Percentiles rank a stretch among this genome's conserved stretches.
phyloP scores from a whole-genome alignment of 768 basidiomycete species.

The Mycena metata region DNA sequence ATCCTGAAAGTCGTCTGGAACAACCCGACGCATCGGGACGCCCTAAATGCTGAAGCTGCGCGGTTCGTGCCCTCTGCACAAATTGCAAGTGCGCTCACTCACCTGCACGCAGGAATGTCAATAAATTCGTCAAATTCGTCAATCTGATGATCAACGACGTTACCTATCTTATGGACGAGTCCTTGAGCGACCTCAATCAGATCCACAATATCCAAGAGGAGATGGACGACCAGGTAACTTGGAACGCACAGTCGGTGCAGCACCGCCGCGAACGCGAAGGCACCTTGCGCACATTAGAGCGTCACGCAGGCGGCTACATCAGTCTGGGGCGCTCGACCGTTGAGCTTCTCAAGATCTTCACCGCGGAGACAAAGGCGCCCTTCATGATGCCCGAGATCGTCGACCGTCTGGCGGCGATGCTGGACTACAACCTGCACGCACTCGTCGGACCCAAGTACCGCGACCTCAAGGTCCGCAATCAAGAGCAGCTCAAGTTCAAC shows the following conservation, averaged over 20 bases:
- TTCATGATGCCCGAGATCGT: slow-evolving; percentile 98
- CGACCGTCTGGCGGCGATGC: slow-evolving; percentile 93
- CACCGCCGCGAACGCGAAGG: slow-evolving; percentile 89
- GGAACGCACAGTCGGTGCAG: slow-evolving; percentile 74
- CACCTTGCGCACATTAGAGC: slow-evolving; percentile 83
- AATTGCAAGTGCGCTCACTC: neutral
- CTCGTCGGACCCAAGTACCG: slow-evolving; percentile 92
- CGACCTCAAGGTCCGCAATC: slow-evolving; percentile 87
- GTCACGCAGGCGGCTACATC: slow-evolving; percentile 87
- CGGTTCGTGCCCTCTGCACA: slow-evolving; percentile 60
- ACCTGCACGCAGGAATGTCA: slow-evolving; percentile 73
- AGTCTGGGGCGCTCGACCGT: slow-evolving; percentile 91
- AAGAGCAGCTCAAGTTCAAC: slow-evolving; percentile 91
- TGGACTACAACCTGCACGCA: slow-evolving; percentile 93
- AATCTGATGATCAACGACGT: slow-evolving; percentile 99
- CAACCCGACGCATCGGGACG: slow-evolving; percentile 89
- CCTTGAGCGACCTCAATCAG: slow-evolving; percentile 87
- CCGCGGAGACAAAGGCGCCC: slow-evolving; percentile 89
- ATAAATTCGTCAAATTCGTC: slow-evolving; percentile 95
- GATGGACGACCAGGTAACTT: slow-evolving; percentile 82
- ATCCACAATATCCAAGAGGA: slow-evolving; percentile 89
- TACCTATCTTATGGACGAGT: slow-evolving; percentile 98
- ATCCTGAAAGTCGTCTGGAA: slow-evolving; percentile 93
- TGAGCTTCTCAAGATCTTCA: slow-evolving; percentile 92
- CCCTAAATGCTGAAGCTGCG: slow-evolving; percentile 80